These are phyloP conservation scores for Saccharomycopsis malanga DNA, from an alignment of 805 yeast genomes.

Conservation along the genomic window DNA sequence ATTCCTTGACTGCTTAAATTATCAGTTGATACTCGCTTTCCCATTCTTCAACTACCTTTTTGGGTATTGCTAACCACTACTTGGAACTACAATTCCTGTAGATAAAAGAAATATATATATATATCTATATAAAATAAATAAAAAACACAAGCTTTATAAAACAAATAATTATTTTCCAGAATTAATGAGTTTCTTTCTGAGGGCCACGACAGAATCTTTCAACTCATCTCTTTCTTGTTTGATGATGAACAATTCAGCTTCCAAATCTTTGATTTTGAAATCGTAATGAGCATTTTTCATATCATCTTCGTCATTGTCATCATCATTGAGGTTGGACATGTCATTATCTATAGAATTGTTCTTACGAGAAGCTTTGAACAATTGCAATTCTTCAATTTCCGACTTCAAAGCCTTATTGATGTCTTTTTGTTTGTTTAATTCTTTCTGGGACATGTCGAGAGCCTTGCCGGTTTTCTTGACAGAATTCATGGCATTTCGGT, in stretches of 20 bases:
- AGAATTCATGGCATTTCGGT: conserved; percentile 62
- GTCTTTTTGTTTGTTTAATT: conserved; percentile 54
- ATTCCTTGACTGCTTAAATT: too few relatives aligned
- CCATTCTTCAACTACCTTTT: too few relatives aligned
- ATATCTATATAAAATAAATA: too few relatives aligned
- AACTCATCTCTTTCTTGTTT: conserved; percentile 80
- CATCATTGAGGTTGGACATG: conserved; percentile 24
- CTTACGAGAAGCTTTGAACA: conserved; percentile 33
- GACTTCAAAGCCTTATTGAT: conserved; percentile 46
- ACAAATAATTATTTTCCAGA: not conserved
- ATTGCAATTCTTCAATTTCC: conserved; percentile 63
- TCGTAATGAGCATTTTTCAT: conserved; percentile 51
- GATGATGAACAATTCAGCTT: conserved; percentile 74
- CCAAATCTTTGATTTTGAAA: conserved; percentile 70
- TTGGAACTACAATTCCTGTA: too few relatives aligned
- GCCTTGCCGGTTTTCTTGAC: conserved; percentile 73
- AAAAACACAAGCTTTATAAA: too few relatives aligned
- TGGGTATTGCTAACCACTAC: too few relatives aligned
- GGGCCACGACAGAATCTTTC: conserved; percentile 48
- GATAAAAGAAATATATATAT: too few relatives aligned
- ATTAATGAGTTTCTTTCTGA: conserved; percentile 48
- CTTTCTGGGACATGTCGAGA: conserved; percentile 63
- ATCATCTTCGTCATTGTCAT: conserved; percentile 30
- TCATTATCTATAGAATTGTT: conserved; percentile 24
- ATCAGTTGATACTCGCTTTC: too few relatives aligned